phyloP scores from a whole-genome alignment of 2,329 filamentous ascomycete genomes.

The Arthrobotrys sinensis region DNA sequence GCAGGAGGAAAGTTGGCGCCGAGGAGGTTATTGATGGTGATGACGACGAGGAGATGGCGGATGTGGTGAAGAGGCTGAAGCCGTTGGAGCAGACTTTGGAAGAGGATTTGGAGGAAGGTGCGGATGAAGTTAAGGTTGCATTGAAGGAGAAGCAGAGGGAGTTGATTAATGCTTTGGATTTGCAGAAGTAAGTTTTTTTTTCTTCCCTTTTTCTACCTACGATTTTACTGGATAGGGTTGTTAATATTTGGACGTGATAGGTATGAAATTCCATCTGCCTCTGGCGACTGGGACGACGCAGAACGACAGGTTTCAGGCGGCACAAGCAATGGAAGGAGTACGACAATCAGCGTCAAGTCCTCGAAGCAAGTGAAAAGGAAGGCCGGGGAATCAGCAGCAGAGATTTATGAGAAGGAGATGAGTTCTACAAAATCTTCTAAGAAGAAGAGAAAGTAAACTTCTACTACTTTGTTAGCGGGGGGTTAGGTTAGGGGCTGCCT shows the following conservation, averaged over 20 bases:
- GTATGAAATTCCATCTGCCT: conserved; percentile 76
- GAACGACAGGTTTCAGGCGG: conserved; percentile 81
- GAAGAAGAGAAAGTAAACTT: conserved; percentile 57
- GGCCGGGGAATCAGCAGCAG: conserved; percentile 73
- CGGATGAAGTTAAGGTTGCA: conserved; percentile 78
- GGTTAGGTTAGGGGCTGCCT: not conserved
- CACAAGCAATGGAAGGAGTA: conserved; percentile 72
- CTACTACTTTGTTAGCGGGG: not conserved
- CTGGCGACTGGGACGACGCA: conserved; percentile 77
- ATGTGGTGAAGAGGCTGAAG: conserved; percentile 74
- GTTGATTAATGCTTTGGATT: conserved; percentile 88
- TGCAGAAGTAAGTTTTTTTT: conserved; percentile 79
- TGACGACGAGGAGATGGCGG: conserved; percentile 79
- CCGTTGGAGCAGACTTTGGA: conserved; percentile 80
- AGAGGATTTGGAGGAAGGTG: conserved; percentile 87
- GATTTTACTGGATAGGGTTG: conserved; percentile 13
- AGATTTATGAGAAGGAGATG: conserved; percentile 75
- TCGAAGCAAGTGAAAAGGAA: conserved; percentile 80
- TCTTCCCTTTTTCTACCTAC: conserved; percentile 6
- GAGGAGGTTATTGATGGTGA: conserved; percentile 75
- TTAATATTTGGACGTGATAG: conserved; percentile 66
- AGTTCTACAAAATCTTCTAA: conserved; percentile 44
- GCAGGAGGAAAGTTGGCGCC: conserved; percentile 61
- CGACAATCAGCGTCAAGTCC: conserved; percentile 86
- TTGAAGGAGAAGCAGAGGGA: conserved; percentile 83